Conservation (phyloP, 2,329 filamentous ascomycete species). For the Trichophyton simii region DNA sequence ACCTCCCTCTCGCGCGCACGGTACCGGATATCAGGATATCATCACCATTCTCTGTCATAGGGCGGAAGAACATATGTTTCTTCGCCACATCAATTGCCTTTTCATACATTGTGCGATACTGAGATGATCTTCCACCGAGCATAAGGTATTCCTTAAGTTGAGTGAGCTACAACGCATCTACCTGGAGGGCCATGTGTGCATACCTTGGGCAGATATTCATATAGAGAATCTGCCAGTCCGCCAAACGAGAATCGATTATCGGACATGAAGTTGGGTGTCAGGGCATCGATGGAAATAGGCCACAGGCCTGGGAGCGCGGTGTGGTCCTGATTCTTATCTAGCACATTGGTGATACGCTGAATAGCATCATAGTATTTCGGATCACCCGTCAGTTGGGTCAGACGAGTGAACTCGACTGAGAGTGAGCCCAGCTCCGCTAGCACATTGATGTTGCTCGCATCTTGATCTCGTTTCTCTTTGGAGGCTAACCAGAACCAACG, state of each 20-base stretch:
- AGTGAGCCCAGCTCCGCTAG: constrained; percentile 30
- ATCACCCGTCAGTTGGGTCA: constrained; percentile 29
- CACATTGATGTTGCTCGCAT: constrained; percentile 17
- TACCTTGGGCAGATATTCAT: constrained; percentile 51
- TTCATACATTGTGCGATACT: constrained; percentile 59
- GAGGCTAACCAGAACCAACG: constrained; percentile 17
- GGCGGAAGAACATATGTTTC: constrained; percentile 62
- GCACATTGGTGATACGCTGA: constrained; percentile 23
- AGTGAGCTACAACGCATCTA: not conserved
- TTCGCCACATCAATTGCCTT: constrained; percentile 55
- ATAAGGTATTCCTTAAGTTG: constrained; percentile 41
- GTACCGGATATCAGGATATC: constrained; percentile 65
- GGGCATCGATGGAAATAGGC: constrained; percentile 25
- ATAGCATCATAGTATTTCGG: constrained; percentile 28
- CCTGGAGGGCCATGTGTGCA: constrained; percentile 20
- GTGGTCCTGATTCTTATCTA: constrained; percentile 23
- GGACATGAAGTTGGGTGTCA: constrained; percentile 16
- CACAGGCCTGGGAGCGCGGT: constrained; percentile 31
- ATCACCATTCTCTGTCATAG: constrained; percentile 54
- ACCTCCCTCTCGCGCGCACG: constrained; percentile 22
- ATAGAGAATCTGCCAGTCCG: constrained; percentile 44
- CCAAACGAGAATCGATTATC: constrained; percentile 40
- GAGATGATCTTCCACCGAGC: constrained; percentile 54
- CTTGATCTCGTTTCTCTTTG: constrained; percentile 16
- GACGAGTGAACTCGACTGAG: constrained; percentile 31